Evolutionary conservation across 495 filamentous ascomycete genomes (phyloP), one percentile per base, ranked within the genome.

Genomic region (Penicillium turbatum): DNA sequence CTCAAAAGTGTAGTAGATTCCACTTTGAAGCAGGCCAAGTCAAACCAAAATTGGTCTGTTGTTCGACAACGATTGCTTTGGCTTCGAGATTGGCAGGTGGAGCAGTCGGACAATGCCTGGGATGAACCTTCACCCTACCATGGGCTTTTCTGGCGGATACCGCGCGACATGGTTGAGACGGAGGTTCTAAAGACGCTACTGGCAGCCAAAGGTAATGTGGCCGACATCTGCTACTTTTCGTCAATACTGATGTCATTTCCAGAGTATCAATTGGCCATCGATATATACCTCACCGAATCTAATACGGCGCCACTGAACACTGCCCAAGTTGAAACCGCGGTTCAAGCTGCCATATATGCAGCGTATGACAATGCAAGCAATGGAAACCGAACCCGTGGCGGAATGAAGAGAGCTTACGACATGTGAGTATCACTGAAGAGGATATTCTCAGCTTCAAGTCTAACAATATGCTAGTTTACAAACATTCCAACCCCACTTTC

Each of bases 321-420:
- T 7, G 58, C 75, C 2, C 64, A 78, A 9, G 74, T 92, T 17
- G 82, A 87, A 68, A 74, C 81, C 11, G 82, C 87, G 3, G 76
- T 93, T 16, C 72, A 89, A 30, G 76, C 81, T 12, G 75, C 82
- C 16, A 86, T 86, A 1, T 85, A 90, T 74, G 74, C 82, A 12
- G 82, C 82, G 3, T 97, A 92, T 63, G 90, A 96, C 61, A 92
- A 90, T 61, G 90, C 92, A 30, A 92, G 86, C 46, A 97, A 96
- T 67, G 88, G 90, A 6, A 95, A 95, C 59, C 78, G 84, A 57
- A 88, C 82, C 7, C 79, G 89, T 51, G 92, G 92, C 10, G 89
- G 87, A 5, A 80, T 95, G 64, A 90, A 89, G 63, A 88, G 82
- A 71, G 89, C 89, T 38, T 82, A 85, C 58, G 89, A 95, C 36